phyloP scores from a whole-genome alignment of 805 yeast species.

The Candida vartiovaarae region DNA sequence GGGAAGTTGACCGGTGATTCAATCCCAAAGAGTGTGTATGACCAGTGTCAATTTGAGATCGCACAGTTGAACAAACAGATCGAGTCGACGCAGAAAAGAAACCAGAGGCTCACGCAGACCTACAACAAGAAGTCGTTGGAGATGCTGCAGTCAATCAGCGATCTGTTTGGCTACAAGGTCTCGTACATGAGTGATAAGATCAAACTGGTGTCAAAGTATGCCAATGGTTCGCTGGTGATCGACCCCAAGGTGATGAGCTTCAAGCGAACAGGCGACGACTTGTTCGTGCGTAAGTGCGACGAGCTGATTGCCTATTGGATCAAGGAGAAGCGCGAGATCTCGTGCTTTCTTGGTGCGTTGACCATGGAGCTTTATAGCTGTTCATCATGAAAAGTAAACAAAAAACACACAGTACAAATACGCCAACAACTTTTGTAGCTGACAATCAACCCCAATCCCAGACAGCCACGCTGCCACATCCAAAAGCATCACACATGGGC shows the following conservation, averaged over 20 bases:
- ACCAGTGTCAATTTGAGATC: conserved; percentile 51
- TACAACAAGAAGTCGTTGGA: conserved; percentile 64
- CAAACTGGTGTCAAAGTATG: conserved; percentile 44
- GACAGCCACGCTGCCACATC: too few species aligned
- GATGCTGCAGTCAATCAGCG: conserved; percentile 57
- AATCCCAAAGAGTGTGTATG: conserved; percentile 58
- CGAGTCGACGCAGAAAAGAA: conserved; percentile 43
- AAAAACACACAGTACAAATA: background rate
- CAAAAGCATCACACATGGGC: background rate
- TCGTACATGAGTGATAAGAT: conserved; percentile 58
- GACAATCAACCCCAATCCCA: too few species aligned
- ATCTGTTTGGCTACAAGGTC: conserved; percentile 64
- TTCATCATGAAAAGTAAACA: conserved; percentile 25
- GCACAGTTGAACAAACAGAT: conserved; percentile 39
- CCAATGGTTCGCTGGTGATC: conserved; percentile 39
- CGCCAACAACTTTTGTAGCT: too few species aligned
- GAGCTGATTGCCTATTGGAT: conserved; percentile 58
- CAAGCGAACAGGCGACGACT: conserved; percentile 27
- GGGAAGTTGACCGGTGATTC: conserved; percentile 26
- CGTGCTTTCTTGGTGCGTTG: conserved; percentile 72
- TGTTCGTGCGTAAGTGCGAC: conserved; percentile 33
- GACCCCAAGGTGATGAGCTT: conserved; percentile 50
- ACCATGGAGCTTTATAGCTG: conserved; percentile 51
- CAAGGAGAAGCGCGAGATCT: conserved; percentile 57
- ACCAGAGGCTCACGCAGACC: conserved; percentile 44